Percentiles rank a stretch among this genome's conserved stretches.
Conservation (phyloP, 2,329 filamentous ascomycete species). For the Arthrobotrys iridis region DNA sequence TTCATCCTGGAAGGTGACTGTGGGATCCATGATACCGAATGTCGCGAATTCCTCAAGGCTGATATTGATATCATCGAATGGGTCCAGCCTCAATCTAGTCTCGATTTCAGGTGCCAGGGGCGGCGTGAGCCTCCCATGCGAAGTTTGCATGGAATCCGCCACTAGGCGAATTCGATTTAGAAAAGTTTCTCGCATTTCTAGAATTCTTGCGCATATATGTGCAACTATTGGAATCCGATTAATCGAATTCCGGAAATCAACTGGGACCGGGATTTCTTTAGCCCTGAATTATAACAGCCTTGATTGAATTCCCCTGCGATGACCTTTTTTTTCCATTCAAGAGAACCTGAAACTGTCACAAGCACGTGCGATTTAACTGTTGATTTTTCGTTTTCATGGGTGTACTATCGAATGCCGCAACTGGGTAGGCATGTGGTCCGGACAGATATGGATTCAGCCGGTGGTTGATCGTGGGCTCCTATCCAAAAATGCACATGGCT, state of each 20-base stretch:
- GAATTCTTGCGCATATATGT: constrained; percentile 5
- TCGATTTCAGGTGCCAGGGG: constrained; percentile 6
- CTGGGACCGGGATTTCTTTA: background rate
- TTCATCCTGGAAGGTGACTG: too few relatives aligned
- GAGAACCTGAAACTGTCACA: background rate
- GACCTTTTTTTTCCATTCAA: background rate
- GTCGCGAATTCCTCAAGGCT: too few relatives aligned
- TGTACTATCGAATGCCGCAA: background rate
- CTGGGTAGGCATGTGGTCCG: background rate
- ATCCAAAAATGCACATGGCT: constrained; percentile 1
- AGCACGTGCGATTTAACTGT: constrained; percentile 5
- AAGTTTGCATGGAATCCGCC: constrained; percentile 3
- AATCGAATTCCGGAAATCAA: background rate
- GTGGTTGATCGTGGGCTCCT: constrained; percentile 1
- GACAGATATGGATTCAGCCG: background rate
- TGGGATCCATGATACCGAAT: background rate
- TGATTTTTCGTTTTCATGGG: constrained; percentile 15
- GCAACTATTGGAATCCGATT: background rate
- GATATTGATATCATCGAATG: background rate
- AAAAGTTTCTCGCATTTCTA: constrained; percentile 14
- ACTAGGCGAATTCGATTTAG: constrained; percentile 4
- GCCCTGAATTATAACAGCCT: background rate
- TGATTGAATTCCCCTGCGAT: background rate
- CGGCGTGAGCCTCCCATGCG: background rate
- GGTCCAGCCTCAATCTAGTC: background rate